Conservation (phyloP, 495 filamentous ascomycete species). For the Gamarada debralockiae region DNA sequence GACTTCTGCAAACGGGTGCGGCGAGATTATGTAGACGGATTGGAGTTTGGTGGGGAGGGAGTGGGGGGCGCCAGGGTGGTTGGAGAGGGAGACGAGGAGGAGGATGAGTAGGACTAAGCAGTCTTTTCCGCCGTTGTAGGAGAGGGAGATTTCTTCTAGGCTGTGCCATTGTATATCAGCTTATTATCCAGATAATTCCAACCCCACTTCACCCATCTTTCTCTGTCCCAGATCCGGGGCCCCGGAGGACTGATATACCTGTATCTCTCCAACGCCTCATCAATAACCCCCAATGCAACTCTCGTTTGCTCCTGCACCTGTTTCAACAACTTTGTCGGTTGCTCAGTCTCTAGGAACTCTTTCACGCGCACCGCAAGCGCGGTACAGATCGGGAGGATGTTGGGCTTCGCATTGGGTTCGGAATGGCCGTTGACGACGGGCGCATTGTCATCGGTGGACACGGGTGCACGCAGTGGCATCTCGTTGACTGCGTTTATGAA, state of each 20-base stretch:
- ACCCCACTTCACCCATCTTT: not conserved
- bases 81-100: constrained; percentile 56
- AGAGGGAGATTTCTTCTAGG: constrained; percentile 75
- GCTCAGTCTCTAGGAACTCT: constrained; percentile 61
- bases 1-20: constrained; percentile 77
- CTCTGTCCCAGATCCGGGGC: not conserved
- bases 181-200: not conserved
- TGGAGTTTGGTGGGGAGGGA: constrained; percentile 49
- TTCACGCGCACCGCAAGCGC: constrained; percentile 60
- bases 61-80: not conserved
- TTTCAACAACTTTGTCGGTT: constrained; percentile 52
- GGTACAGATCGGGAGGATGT: constrained; percentile 43
- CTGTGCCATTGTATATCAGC: constrained; percentile 34
- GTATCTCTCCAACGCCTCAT: constrained; percentile 67
- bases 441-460: constrained; percentile 14
- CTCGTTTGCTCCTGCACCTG: constrained; percentile 70
- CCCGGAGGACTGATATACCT: constrained; percentile 38
- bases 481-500: constrained; percentile 15
- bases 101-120: constrained; percentile 91
- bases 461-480: constrained; percentile 19
- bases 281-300: constrained; percentile 65
- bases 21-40: constrained; percentile 82
- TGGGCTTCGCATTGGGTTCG: not conserved
- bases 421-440: constrained; percentile 11
- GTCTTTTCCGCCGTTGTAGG: constrained; percentile 98